Conservation (phyloP, 2,329 filamentous ascomycete species). For the Aureobasidium pullulans region DNA sequence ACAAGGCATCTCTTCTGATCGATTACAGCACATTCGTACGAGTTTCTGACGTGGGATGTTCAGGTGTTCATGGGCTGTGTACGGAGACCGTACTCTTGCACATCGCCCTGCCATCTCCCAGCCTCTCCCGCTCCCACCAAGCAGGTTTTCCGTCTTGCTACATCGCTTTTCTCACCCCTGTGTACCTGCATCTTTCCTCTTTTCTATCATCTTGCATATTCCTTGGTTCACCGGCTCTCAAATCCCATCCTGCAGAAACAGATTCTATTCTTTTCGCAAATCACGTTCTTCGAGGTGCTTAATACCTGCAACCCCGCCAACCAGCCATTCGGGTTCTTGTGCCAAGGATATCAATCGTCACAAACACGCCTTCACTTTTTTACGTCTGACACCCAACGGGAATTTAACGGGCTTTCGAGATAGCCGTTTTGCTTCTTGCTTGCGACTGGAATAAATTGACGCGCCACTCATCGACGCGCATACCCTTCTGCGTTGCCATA, state of each 20-base stretch:
- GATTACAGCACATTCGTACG: neutral
- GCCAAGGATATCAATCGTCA: conserved; percentile 10
- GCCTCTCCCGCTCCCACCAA: conserved; percentile 2
- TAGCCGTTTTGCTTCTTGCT: neutral
- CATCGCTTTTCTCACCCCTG: neutral
- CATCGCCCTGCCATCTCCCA: conserved; percentile 12
- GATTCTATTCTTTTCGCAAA: neutral
- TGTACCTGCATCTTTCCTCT: conserved; percentile 4
- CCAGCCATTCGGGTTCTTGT: neutral
- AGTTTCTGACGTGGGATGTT: neutral
- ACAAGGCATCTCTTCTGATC: neutral
- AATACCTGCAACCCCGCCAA: conserved; percentile 3
- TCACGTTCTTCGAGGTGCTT: neutral
- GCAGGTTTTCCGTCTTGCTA: neutral
- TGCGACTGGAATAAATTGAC: neutral
- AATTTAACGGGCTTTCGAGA: neutral
- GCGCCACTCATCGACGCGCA: too few species aligned
- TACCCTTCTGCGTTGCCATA: too few species aligned
- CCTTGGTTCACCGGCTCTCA: neutral
- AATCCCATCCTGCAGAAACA: neutral
- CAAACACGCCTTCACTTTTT: neutral
- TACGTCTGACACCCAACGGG: neutral
- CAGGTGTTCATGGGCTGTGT: neutral
- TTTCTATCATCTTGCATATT: neutral
- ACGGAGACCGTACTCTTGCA: neutral